These are phyloP conservation scores for Daldinia loculata DNA, from an alignment of 495 filamentous ascomycete species.

Conservation along the genomic window DNA sequence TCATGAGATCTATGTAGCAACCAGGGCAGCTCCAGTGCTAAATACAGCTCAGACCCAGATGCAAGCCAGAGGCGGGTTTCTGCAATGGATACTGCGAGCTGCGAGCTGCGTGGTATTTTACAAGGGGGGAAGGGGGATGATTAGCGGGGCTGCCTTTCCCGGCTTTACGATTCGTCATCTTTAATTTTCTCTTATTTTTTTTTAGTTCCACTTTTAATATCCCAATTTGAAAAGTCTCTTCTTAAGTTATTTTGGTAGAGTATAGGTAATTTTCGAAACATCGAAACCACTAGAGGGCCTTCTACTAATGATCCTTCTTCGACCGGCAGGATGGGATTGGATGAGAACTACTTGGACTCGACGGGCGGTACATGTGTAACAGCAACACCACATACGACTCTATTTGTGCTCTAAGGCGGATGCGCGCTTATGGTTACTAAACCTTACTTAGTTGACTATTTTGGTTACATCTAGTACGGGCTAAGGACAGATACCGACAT, in stretches of 20 bases:
- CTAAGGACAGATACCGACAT: constrained; percentile 18
- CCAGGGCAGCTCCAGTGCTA: constrained; percentile 28
- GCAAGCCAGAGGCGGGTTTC: constrained; percentile 24
- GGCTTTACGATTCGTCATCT: constrained; percentile 31
- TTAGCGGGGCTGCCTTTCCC: constrained; percentile 16
- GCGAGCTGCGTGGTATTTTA: constrained; percentile 25
- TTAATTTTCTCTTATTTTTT: constrained; percentile 5
- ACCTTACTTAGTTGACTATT: constrained; percentile 33
- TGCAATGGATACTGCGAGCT: constrained; percentile 21
- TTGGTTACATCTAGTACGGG: constrained; percentile 25
- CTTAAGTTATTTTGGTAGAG: not conserved
- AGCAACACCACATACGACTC: constrained; percentile 37
- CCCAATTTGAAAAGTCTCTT: constrained; percentile 4
- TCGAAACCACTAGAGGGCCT: constrained; percentile 4
- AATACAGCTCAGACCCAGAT: constrained; percentile 34
- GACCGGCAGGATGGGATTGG: constrained; percentile 24
- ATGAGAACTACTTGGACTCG: constrained; percentile 34
- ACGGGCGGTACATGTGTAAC: constrained; percentile 35
- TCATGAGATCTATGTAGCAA: not conserved
- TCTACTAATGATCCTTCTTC: constrained; percentile 16
- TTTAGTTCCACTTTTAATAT: constrained; percentile 26
- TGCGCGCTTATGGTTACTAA: constrained; percentile 38
- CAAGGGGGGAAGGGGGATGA: constrained; percentile 15
- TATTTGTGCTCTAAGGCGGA: constrained; percentile 36
- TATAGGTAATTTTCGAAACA: constrained; percentile 20